These are phyloP conservation scores for button mushroom (Agaricus bisporus) DNA, from an alignment of 768 basidiomycete genomes.

Conservation along the genomic window DNA sequence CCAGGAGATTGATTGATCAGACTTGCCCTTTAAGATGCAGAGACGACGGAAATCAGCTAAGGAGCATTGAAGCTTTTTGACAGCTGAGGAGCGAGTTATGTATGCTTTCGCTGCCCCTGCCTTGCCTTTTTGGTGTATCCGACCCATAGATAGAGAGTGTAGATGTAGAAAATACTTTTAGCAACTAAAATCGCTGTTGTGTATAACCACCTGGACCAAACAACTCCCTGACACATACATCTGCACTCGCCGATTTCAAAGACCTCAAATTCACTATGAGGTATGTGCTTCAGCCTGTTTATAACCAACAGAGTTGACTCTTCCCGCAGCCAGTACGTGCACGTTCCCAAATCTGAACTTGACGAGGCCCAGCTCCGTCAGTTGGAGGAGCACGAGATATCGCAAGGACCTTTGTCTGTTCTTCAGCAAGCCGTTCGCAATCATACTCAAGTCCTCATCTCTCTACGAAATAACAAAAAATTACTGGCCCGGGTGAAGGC, in stretches of 20 bases:
- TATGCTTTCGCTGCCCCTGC: constrained; percentile 91
- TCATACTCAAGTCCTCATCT: constrained; percentile 96
- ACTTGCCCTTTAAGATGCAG: constrained; percentile 92
- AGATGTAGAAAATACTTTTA: not conserved
- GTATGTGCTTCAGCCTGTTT: constrained; percentile 14
- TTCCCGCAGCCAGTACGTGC: constrained; percentile 81
- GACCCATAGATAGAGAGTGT: constrained; percentile 45
- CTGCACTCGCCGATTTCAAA: not conserved
- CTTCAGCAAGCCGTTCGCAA: constrained; percentile 97
- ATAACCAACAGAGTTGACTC: not conserved
- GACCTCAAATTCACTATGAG: constrained; percentile 25
- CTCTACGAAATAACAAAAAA: constrained; percentile 97
- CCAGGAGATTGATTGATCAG: not conserved
- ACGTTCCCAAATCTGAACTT: constrained; percentile 94
- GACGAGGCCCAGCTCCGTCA: constrained; percentile 95
- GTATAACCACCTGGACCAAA: constrained; percentile 19
- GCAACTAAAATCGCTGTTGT: constrained; percentile 29
- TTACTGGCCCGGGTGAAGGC: constrained; percentile 93
- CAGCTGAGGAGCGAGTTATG: constrained; percentile 81
- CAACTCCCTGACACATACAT: constrained; percentile 10
- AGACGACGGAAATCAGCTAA: constrained; percentile 93
- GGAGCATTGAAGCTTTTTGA: constrained; percentile 95
- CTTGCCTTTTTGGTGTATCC: constrained; percentile 78
- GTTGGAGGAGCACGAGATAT: constrained; percentile 97
- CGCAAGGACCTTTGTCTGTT: constrained; percentile 94